A percentile compares a stretch with the other conserved stretches of the same genome.
phyloP scores from a whole-genome alignment of 371 early-diverging fungal species.

The Syncephalastrum sp. region DNA sequence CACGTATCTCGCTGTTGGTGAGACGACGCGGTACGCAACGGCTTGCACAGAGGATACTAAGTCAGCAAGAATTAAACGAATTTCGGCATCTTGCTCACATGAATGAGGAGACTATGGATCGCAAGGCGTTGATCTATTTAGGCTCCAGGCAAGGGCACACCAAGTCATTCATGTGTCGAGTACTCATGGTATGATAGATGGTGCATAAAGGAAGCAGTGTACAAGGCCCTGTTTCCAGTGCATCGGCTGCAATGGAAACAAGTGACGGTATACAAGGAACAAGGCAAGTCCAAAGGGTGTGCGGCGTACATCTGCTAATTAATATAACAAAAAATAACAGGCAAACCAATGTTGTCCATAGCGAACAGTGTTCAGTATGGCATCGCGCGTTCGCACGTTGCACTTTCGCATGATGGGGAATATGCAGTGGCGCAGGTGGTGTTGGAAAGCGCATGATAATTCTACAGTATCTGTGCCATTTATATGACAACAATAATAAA shows the following conservation, averaged over 20 bases:
- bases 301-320: background rate
- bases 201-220: conserved; percentile 68
- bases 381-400: conserved; percentile 47
- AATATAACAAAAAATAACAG: conserved; percentile 19
- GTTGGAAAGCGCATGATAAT: conserved; percentile 32
- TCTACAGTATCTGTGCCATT: no score
- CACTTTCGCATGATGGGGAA: conserved; percentile 68
- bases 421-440: conserved; percentile 65
- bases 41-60: conserved; percentile 47
- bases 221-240: conserved; percentile 63
- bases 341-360: conserved; percentile 50
- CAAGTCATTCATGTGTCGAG: background rate
- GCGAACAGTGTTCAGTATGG: conserved; percentile 33
- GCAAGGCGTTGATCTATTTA: background rate
- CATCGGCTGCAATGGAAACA: conserved; percentile 66
- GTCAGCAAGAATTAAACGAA: conserved; percentile 33
- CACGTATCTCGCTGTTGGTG: conserved; percentile 35
- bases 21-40: conserved; percentile 27
- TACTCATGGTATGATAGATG: conserved; percentile 37
- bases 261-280: conserved; percentile 51
- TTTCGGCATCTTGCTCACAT: conserved; percentile 14
- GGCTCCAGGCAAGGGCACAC: no score
- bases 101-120: background rate
- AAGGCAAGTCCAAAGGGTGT: conserved; percentile 17
- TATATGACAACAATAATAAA: no score